Conservation (phyloP, 192 early-diverging fungal genomes). For the Rhizophagus clarus region DNA sequence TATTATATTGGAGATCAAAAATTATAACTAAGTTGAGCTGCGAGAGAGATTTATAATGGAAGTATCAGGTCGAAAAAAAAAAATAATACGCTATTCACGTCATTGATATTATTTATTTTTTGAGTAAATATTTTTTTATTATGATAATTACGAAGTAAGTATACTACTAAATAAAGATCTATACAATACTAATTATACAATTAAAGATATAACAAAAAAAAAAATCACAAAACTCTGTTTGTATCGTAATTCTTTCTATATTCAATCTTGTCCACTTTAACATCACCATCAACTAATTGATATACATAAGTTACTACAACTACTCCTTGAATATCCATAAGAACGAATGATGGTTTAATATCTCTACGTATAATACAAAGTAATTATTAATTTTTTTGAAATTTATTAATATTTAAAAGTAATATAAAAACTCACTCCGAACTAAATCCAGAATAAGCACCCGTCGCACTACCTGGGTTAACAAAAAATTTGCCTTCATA, state of each 20-base stretch:
- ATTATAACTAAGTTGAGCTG: too few species aligned
- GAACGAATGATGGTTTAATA: slow-evolving; percentile 86
- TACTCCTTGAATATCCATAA: slow-evolving; percentile 88
- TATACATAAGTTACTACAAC: slow-evolving; percentile 89
- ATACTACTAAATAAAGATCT: too few species aligned
- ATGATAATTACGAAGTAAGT: too few species aligned
- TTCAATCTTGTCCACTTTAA: slow-evolving; percentile 92
- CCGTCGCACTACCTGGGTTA: slow-evolving; percentile 96
- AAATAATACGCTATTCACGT: too few species aligned
- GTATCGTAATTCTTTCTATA: slow-evolving; percentile 64
- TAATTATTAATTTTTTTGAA: slow-evolving; percentile 4
- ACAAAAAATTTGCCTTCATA: slow-evolving; percentile 90
- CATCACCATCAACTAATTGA: slow-evolving; percentile 86
- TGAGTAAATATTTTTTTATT: too few species aligned
- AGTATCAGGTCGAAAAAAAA: too few species aligned
- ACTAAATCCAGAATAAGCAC: slow-evolving; percentile 60
- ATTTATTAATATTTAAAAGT: not conserved
- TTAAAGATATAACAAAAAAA: too few species aligned
- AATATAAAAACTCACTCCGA: slow-evolving; percentile 3
- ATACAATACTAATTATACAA: too few species aligned
- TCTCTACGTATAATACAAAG: slow-evolving; percentile 46
- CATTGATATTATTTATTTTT: too few species aligned
- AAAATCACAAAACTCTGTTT: slow-evolving; percentile 7
- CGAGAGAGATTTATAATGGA: too few species aligned
- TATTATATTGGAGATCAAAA: too few species aligned